Percentiles rank a stretch among this genome's conserved stretches.
Evolutionary conservation across 2,329 filamentous ascomycete genomes (phyloP).

Genomic region (Lachnellula subtilissima): DNA sequence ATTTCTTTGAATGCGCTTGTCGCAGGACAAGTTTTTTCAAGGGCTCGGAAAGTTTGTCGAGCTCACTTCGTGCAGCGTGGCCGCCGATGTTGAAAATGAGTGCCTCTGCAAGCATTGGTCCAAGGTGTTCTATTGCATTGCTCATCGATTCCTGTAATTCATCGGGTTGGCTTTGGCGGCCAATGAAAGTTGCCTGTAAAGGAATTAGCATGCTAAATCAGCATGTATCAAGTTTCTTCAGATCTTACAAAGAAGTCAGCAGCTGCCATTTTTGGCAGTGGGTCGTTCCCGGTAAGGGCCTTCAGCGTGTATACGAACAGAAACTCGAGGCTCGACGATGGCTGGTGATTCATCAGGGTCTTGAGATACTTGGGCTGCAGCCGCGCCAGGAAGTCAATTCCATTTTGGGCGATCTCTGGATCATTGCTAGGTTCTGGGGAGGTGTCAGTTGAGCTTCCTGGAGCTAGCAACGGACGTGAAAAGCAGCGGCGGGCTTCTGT

Average conservation of each 20-base stretch:
- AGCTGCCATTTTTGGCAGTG: constrained; percentile 69
- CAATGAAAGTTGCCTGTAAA: constrained; percentile 48
- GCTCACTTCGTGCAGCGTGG: constrained; percentile 63
- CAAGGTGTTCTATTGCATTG: constrained; percentile 53
- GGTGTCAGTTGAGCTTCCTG: constrained; percentile 3
- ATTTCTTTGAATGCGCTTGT: constrained; percentile 51
- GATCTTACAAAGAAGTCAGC: constrained; percentile 66
- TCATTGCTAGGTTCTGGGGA: constrained; percentile 54
- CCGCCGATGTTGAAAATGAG: constrained; percentile 64
- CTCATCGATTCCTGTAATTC: constrained; percentile 38
- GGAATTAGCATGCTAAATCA: neutral
- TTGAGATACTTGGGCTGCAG: constrained; percentile 56
- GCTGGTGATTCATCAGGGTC: constrained; percentile 56
- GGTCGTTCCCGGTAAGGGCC: constrained; percentile 66
- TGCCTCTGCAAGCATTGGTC: constrained; percentile 54
- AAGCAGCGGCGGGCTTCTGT: too few relatives aligned
- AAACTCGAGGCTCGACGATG: constrained; percentile 53
- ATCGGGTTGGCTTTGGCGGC: constrained; percentile 35
- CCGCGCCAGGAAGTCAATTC: constrained; percentile 66
- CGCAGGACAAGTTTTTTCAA: constrained; percentile 62
- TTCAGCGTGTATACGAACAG: constrained; percentile 69
- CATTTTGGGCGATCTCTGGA: constrained; percentile 66
- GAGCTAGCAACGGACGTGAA: too few relatives aligned
- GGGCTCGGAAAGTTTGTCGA: constrained; percentile 66
- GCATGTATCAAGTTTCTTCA: neutral